Percentiles rank a stretch among this genome's conserved stretches.
phyloP scores from a whole-genome alignment of 225 moss, liverwort and hornwort species.

The Ulota crispa region DNA sequence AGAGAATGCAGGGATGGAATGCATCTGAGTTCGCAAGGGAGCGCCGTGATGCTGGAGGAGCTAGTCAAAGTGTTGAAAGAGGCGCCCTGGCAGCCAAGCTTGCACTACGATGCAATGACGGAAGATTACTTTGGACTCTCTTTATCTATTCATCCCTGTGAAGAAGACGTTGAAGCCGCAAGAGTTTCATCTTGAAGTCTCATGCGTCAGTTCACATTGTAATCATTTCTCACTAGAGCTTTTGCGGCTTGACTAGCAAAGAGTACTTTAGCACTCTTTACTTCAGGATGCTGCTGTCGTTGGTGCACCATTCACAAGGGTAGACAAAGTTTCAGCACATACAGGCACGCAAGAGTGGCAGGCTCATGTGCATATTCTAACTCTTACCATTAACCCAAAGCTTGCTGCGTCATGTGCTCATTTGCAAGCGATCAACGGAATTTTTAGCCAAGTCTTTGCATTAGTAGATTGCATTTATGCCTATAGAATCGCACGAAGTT shows the following conservation, averaged over 20 bases:
- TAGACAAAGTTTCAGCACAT: neutral
- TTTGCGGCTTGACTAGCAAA: neutral
- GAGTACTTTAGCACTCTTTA: neutral
- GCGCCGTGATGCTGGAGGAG: slow-evolving; percentile 61
- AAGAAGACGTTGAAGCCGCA: slow-evolving; percentile 36
- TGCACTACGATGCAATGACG: slow-evolving; percentile 53
- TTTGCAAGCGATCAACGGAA: neutral
- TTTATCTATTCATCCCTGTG: slow-evolving; percentile 49
- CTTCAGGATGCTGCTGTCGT: neutral
- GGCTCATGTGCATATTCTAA: neutral
- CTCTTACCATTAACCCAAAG: neutral
- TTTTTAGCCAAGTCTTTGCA: neutral
- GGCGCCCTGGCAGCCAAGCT: slow-evolving; percentile 54
- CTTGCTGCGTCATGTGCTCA: neutral
- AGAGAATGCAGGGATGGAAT: slow-evolving; percentile 78
- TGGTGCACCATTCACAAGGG: neutral
- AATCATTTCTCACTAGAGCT: neutral
- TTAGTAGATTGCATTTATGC: neutral
- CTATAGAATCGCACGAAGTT: neutral
- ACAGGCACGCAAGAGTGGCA: neutral
- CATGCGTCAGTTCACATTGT: neutral
- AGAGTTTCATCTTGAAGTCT: slow-evolving; percentile 18
- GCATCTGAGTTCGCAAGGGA: slow-evolving; percentile 75
- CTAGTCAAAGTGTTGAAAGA: slow-evolving; percentile 46
- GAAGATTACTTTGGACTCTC: slow-evolving; percentile 40